phyloP scores from a whole-genome alignment of 192 early-diverging fungal species.

The Backusella mclennaniae region DNA sequence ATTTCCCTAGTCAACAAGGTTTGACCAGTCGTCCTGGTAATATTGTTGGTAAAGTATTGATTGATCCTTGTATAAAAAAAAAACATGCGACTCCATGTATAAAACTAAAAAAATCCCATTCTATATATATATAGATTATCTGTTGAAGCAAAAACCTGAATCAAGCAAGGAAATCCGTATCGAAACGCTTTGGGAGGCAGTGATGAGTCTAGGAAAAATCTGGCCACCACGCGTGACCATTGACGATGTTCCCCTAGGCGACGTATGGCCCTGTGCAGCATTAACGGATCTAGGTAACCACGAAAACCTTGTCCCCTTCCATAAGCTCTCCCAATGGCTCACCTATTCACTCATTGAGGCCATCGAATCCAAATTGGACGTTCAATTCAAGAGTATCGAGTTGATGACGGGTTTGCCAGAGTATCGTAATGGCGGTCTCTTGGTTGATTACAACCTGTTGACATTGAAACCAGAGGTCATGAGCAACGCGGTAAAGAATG shows the following conservation, averaged over 20 bases:
- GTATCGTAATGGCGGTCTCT: slow-evolving; percentile 87
- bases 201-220: slow-evolving; percentile 78
- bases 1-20: slow-evolving; percentile 50
- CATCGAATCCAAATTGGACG: slow-evolving; percentile 42
- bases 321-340: slow-evolving; percentile 96
- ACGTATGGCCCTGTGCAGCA: slow-evolving; percentile 83
- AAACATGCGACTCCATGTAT: too few species aligned
- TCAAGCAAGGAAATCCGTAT: slow-evolving; percentile 48
- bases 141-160: slow-evolving; percentile 1
- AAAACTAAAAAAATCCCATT: not conserved
- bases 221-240: slow-evolving; percentile 83
- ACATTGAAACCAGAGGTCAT: slow-evolving; percentile 47
- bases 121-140: slow-evolving; percentile 10
- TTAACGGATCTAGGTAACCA: slow-evolving; percentile 43
- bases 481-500: slow-evolving; percentile 44
- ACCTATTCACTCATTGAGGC: slow-evolving; percentile 90
- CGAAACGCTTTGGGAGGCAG: slow-evolving; percentile 72
- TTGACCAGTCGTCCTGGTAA: slow-evolving; percentile 74
- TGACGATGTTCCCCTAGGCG: slow-evolving; percentile 78
- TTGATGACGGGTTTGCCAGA: slow-evolving; percentile 84
- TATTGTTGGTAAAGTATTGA: slow-evolving; percentile 60
- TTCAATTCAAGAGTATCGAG: slow-evolving; percentile 55
- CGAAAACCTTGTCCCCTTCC: slow-evolving; percentile 70
- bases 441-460: slow-evolving; percentile 83
- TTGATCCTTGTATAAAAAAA: not conserved